Percentiles rank a stretch among this genome's conserved stretches.
Conservation (phyloP, 306 rosid genomes). For the Trifolium dubium region DNA sequence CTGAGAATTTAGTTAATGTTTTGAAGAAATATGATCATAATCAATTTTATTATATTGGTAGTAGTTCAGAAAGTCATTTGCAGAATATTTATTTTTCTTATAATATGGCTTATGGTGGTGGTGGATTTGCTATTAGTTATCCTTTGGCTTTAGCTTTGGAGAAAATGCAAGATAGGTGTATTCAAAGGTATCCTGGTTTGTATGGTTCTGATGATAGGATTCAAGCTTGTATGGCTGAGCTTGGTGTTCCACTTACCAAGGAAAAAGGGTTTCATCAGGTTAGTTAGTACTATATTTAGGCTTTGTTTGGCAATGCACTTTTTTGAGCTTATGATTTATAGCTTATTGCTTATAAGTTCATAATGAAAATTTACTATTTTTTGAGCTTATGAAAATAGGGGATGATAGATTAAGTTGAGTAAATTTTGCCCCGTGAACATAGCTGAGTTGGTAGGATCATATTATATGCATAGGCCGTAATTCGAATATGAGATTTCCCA, state of each 20-base stretch:
- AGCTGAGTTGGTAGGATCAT: too few species aligned
- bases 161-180: constrained; percentile 74
- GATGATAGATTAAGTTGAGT: not conserved
- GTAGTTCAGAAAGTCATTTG: constrained; percentile 71
- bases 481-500: too few species aligned
- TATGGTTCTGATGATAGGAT: constrained; percentile 79
- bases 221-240: constrained; percentile 85
- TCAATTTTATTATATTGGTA: constrained; percentile 70
- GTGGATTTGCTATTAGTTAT: constrained; percentile 76
- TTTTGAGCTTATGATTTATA: too few species aligned
- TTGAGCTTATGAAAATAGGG: constrained; percentile 1
- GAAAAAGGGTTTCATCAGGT: constrained; percentile 86
- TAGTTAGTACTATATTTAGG: constrained; percentile 42
- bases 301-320: too few species aligned
- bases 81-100: constrained; percentile 73
- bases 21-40: constrained; percentile 67
- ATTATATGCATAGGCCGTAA: too few species aligned
- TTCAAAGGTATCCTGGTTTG: constrained; percentile 61
- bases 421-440: not conserved
- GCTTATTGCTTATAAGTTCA: too few species aligned
- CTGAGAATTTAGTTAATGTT: constrained; percentile 65
- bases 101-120: constrained; percentile 80
- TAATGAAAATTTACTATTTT: too few species aligned
- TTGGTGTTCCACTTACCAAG: constrained; percentile 79
- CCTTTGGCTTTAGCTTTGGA: constrained; percentile 62